Percentiles rank a stretch among this genome's conserved stretches.
These are phyloP conservation scores for Noccaea bulbosa DNA, from an alignment of 345 rosid species.

Conservation along the genomic window DNA sequence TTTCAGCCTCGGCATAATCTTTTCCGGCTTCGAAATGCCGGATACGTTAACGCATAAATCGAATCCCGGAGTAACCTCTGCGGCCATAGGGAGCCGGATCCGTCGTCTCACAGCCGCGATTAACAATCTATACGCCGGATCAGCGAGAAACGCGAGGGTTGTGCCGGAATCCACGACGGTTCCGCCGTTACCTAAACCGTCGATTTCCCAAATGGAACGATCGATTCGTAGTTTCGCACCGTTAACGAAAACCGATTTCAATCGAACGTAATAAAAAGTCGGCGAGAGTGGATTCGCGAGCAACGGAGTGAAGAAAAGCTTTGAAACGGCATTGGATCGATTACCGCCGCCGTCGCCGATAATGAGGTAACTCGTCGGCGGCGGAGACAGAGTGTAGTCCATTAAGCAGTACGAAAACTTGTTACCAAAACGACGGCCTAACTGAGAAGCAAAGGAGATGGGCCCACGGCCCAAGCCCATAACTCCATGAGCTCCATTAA, in stretches of 20 bases:
- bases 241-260: conserved; percentile 55
- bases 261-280: conserved; percentile 69
- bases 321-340: conserved; percentile 20
- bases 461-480: conserved; percentile 90
- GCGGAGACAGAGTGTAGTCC: conserved; percentile 84
- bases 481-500: conserved; percentile 83
- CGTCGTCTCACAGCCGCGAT: conserved; percentile 52
- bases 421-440: conserved; percentile 76
- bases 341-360: conserved; percentile 52
- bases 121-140: conserved; percentile 59
- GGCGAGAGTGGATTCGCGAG: conserved; percentile 63
- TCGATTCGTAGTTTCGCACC: conserved; percentile 55
- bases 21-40: conserved; percentile 45
- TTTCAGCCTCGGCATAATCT: conserved; percentile 60
- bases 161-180: conserved; percentile 88
- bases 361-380: conserved; percentile 75
- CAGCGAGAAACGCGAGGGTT: conserved; percentile 58
- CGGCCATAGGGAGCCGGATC: conserved; percentile 53
- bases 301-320: conserved; percentile 61
- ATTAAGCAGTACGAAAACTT: conserved; percentile 82
- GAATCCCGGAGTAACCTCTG: conserved; percentile 58
- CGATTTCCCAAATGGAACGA: conserved; percentile 78
- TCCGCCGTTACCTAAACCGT: conserved; percentile 76
- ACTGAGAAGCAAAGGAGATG: conserved; percentile 76
- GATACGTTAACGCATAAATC: conserved; percentile 78